phyloP scores from a whole-genome alignment of 2,329 filamentous ascomycete species.

The Hymenoscyphus albidus region DNA sequence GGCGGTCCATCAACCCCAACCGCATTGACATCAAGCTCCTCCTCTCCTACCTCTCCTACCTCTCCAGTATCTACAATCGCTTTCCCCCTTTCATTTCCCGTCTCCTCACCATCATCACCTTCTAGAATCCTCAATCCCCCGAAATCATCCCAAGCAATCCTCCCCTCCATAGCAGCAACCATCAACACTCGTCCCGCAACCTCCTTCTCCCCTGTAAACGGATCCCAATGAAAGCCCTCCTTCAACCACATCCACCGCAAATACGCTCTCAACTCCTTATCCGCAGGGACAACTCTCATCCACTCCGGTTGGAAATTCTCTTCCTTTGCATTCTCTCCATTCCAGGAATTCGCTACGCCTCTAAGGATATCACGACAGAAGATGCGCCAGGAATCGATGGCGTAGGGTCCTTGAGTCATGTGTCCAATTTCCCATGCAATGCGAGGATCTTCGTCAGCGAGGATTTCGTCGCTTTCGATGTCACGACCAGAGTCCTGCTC shows the following conservation, averaged over 20 bases:
- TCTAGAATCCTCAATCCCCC: conserved; percentile 39
- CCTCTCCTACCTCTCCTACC: not conserved
- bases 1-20: not conserved
- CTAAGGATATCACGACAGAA: conserved; percentile 81
- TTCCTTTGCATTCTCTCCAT: conserved; percentile 47
- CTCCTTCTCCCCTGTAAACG: conserved; percentile 60
- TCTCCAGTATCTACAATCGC: not conserved
- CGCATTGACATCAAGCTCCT: not conserved
- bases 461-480: conserved; percentile 43
- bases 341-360: conserved; percentile 62
- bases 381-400: conserved; percentile 87
- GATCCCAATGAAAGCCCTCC: conserved; percentile 80
- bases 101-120: conserved; percentile 23
- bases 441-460: conserved; percentile 41
- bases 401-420: conserved; percentile 77
- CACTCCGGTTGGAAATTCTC: conserved; percentile 75
- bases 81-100: not conserved
- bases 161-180: conserved; percentile 52
- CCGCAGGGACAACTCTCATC: conserved; percentile 77
- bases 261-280: conserved; percentile 87
- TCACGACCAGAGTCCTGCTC: conserved; percentile 45
- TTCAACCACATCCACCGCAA: conserved; percentile 89
- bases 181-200: conserved; percentile 51
- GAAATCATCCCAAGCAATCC: conserved; percentile 42
- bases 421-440: conserved; percentile 77